A percentile compares a stretch with the other conserved stretches of the same genome.
Evolutionary conservation across 225 moss, liverwort and hornwort genomes (phyloP).

Genomic region (Bryum argenteum): DNA sequence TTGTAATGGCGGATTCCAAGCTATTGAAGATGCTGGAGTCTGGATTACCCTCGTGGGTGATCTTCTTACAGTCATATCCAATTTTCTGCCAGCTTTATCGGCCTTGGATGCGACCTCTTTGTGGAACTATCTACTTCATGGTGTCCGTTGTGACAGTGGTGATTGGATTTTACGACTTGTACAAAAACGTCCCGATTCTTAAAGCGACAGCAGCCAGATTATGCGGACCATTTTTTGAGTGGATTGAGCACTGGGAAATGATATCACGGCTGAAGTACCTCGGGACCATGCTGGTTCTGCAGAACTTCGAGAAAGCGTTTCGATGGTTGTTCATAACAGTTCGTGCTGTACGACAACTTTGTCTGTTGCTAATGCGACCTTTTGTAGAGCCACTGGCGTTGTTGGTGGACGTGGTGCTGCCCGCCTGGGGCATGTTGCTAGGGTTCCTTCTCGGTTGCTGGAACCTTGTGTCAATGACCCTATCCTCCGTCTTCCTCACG

Average conservation of each 20-base stretch:
- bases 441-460: slow-evolving; percentile 51
- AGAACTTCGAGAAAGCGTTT: slow-evolving; percentile 91
- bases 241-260: slow-evolving; percentile 96
- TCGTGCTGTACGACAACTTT: slow-evolving; percentile 67
- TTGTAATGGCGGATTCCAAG: slow-evolving; percentile 72
- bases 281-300: slow-evolving; percentile 85
- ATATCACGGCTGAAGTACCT: slow-evolving; percentile 79
- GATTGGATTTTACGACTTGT: slow-evolving; percentile 91
- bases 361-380: slow-evolving; percentile 67
- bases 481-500: slow-evolving; percentile 45
- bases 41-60: slow-evolving; percentile 86
- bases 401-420: slow-evolving; percentile 64
- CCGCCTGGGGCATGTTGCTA: slow-evolving; percentile 61
- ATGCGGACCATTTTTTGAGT: slow-evolving; percentile 83
- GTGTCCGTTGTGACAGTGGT: slow-evolving; percentile 77
- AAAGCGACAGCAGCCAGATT: slow-evolving; percentile 87
- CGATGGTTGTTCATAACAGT: slow-evolving; percentile 70
- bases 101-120: slow-evolving; percentile 92
- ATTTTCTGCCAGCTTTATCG: slow-evolving; percentile 82
- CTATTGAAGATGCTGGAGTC: slow-evolving; percentile 92
- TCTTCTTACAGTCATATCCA: slow-evolving; percentile 89
- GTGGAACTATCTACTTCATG: slow-evolving; percentile 81
- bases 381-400: slow-evolving; percentile 62
- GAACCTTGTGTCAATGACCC: slow-evolving; percentile 50
- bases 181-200: slow-evolving; percentile 89